Percentiles rank a stretch among this genome's conserved stretches.
These are phyloP conservation scores for Phialophora tarda DNA, from an alignment of 2,329 filamentous ascomycete genomes.

Conservation along the genomic window DNA sequence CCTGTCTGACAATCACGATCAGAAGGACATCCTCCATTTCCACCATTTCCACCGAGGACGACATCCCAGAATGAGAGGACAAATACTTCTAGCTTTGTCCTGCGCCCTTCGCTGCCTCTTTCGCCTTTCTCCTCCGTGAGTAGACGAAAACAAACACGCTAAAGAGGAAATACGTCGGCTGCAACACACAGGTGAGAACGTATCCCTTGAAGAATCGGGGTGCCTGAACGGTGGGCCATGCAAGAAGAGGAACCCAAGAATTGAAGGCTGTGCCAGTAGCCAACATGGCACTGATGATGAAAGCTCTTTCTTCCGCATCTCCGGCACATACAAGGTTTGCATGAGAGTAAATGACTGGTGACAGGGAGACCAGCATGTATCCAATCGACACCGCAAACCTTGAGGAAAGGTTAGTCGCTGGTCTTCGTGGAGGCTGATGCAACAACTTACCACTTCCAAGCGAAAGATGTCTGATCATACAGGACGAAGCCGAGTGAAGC, in stretches of 20 bases:
- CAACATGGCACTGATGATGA: constrained; percentile 22
- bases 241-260: constrained; percentile 17
- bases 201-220: constrained; percentile 25
- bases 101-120: too few relatives aligned
- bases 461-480: too few relatives aligned
- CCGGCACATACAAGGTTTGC: constrained; percentile 19
- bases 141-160: too few relatives aligned
- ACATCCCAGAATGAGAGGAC: too few relatives aligned
- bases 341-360: constrained; percentile 20
- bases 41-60: too few relatives aligned
- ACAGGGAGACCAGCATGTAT: constrained; percentile 9
- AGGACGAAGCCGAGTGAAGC: too few relatives aligned
- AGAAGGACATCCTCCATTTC: too few relatives aligned
- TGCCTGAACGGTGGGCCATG: constrained; percentile 20
- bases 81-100: too few relatives aligned
- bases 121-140: too few relatives aligned
- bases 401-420: not conserved
- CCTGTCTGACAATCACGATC: not conserved
- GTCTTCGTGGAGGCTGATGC: too few relatives aligned
- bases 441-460: too few relatives aligned
- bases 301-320: constrained; percentile 24
- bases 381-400: constrained; percentile 14
- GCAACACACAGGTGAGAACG: not conserved
- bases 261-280: constrained; percentile 21
- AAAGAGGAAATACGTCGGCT: not conserved